Conservation (phyloP, 192 early-diverging fungal species). For the Linnemannia zychae region DNA sequence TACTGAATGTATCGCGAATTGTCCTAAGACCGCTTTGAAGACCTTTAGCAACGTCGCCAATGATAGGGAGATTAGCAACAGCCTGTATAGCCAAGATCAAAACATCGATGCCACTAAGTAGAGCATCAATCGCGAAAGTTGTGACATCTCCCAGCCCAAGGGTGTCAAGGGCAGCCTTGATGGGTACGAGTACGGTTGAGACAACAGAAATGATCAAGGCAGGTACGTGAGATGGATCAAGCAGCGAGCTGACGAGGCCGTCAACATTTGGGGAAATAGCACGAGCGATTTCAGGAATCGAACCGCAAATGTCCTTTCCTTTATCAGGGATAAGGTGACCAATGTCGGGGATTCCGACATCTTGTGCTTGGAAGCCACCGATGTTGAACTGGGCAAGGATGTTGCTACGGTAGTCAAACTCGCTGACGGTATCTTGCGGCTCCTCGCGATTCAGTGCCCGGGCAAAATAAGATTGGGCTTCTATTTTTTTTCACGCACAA, state of each 20-base stretch:
- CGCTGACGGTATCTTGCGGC: constrained; percentile 8
- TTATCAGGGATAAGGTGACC: no score
- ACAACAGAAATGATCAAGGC: no score
- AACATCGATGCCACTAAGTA: neutral
- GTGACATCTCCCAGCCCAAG: neutral
- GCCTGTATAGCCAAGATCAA: neutral
- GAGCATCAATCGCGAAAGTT: neutral
- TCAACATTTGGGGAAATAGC: no score
- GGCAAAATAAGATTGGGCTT: constrained; percentile 10
- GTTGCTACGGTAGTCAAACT: neutral
- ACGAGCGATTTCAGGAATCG: no score
- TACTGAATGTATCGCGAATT: neutral
- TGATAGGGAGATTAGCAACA: neutral
- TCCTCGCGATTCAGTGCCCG: neutral
- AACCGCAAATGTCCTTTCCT: no score
- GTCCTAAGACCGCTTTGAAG: neutral
- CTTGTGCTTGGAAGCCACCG: neutral
- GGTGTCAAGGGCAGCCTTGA: neutral
- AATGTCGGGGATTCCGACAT: neutral
- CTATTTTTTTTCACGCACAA: neutral
- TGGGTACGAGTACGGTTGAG: no score
- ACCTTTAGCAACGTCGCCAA: neutral
- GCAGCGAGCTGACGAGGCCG: no score
- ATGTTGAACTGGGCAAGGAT: constrained; percentile 7
- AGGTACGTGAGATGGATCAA: no score